These are phyloP conservation scores for Sporothrix sp. DNA, from an alignment of 2,329 filamentous ascomycete species.

Conservation along the genomic window DNA sequence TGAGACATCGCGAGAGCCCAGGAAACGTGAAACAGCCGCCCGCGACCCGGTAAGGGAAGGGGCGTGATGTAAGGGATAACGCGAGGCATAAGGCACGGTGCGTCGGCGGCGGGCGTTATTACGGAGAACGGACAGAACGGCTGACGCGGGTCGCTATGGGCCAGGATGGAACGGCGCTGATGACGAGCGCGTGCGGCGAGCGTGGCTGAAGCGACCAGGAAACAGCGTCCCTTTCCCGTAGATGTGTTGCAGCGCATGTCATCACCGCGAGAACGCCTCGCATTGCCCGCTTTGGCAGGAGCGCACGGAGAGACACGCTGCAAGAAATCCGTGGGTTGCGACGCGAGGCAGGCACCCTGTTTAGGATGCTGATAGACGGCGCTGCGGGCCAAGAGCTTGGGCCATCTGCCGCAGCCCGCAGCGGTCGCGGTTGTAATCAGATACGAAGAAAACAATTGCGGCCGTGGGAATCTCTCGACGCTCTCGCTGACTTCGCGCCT, in stretches of 20 bases:
- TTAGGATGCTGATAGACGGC: not conserved
- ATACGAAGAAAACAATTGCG: too few species aligned
- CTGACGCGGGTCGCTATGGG: not conserved
- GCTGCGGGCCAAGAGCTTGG: slow-evolving; percentile 15
- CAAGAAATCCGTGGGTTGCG: too few species aligned
- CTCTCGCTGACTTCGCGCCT: too few species aligned
- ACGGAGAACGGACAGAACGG: not conserved
- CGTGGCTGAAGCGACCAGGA: too few species aligned
- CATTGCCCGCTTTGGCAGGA: too few species aligned
- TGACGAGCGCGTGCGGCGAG: not conserved
- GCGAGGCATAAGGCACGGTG: not conserved
- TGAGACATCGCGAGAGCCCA: slow-evolving; percentile 1
- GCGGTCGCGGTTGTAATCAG: too few species aligned
- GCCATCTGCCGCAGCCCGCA: slow-evolving; percentile 17
- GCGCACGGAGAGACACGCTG: too few species aligned
- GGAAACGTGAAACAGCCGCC: slow-evolving; percentile 10
- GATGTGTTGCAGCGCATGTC: too few species aligned
- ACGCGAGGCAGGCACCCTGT: not conserved
- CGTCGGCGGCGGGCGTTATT: not conserved
- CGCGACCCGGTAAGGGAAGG: slow-evolving; percentile 7
- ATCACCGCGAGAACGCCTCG: too few species aligned
- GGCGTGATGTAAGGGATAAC: not conserved
- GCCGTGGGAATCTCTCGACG: too few species aligned
- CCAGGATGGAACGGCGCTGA: not conserved
- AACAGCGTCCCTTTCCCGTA: too few species aligned